Percentiles rank a stretch among this genome's conserved stretches.
Evolutionary conservation across 768 basidiomycete genomes (phyloP).

Genomic region (Sporobolomyces pararoseus): DNA sequence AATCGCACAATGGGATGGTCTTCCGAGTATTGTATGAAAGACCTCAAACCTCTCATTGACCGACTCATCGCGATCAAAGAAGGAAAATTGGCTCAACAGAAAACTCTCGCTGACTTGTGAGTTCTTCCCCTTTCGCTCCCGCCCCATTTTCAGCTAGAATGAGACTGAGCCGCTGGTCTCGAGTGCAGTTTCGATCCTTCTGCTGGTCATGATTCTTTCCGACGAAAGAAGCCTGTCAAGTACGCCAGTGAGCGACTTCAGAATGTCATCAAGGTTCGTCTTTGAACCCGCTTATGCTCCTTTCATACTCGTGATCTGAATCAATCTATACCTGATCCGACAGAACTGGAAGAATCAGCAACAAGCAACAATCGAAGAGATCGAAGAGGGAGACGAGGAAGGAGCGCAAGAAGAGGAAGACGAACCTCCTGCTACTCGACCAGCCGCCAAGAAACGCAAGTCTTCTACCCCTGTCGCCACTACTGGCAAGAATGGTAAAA

Average conservation of each 20-base stretch:
- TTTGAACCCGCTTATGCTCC: background rate
- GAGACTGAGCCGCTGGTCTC: background rate
- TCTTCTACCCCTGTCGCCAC: background rate
- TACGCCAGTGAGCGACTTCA: slow-evolving; percentile 41
- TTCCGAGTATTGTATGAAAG: slow-evolving; percentile 18
- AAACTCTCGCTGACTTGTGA: slow-evolving; percentile 31
- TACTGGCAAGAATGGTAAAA: background rate
- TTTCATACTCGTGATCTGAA: background rate
- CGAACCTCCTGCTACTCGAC: background rate
- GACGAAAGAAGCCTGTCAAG: slow-evolving; percentile 24
- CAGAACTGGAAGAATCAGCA: slow-evolving; percentile 29
- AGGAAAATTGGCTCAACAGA: slow-evolving; percentile 12
- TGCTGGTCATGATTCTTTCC: slow-evolving; percentile 26
- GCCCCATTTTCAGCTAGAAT: background rate
- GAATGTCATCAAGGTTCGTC: slow-evolving; percentile 39
- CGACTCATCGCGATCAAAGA: slow-evolving; percentile 39
- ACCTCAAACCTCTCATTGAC: slow-evolving; percentile 43
- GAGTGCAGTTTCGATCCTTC: slow-evolving; percentile 40
- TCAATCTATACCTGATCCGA: too few relatives aligned
- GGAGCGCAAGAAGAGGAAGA: background rate
- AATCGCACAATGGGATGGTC: slow-evolving; percentile 41
- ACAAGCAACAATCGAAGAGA: slow-evolving; percentile 9
- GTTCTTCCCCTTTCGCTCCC: background rate
- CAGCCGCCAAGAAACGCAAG: slow-evolving; percentile 2
- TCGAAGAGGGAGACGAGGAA: slow-evolving; percentile 11